Base-by-base conservation (phyloP, 768 basidiomycete genomes). In the Lactarius indigo region DNA sequence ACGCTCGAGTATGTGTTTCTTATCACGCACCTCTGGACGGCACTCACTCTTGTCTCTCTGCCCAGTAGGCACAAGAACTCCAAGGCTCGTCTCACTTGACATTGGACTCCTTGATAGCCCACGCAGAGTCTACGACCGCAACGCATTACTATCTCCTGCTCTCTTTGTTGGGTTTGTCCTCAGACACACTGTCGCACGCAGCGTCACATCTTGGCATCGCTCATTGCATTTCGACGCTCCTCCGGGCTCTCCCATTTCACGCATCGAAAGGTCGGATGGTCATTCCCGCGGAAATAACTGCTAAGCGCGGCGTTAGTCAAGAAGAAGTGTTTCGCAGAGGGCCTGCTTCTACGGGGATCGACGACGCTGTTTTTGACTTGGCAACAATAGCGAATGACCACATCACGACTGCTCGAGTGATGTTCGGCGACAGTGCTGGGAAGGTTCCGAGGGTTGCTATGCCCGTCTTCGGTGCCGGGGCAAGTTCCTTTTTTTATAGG, bases 301-400 rank as follows among this genome's bases (percentile, higher is more conserved):
- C 90, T 50, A 87, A 82, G 68, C 89, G 92, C 70, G 84, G 85
- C 23, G 88, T 94, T 23, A 84, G 80, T 68, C 91, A 93, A 75
- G 91, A 95, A 74, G 88, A 91, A 18, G 86, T 94, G 18, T 87
- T 92, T 73, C 81, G 85, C 54, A 77, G 78, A 37, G 86, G 87
- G 5, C 71, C 68, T 52, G 64, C 78, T 12, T 86, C 87, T 54
- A 76, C 82, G 57, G 89, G 85, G 2, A 79, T 94, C 18, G 85
- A 85, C 58, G 88, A 92, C 66, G 92, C 92, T 0, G 89, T 91
- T 33, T 95, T 85, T 73, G 91, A 93, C 72, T 87, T 94, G 76
- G 92, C 93, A 39, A 87, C 86, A 10, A 74, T 88, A 28, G 92
- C 90, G 33, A 89, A 92, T 76, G 91, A 93, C 76, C 86, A 94